Evolutionary conservation across 192 early-diverging fungal genomes (phyloP), one percentile per base, ranked within the genome.

Genomic region (Backusella australiensis): DNA sequence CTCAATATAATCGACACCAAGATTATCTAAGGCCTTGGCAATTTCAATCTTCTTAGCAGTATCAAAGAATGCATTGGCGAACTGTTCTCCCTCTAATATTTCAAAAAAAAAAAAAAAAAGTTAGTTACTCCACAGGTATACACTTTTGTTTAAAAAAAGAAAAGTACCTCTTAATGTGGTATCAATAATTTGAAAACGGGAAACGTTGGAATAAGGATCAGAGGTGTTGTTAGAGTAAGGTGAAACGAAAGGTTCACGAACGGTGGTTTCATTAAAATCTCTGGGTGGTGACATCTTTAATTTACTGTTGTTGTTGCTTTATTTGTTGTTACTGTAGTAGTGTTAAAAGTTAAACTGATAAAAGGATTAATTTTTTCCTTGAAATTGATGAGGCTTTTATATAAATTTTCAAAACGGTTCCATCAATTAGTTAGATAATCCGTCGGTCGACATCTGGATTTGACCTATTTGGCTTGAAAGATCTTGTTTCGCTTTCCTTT

Each of bases 1-100:
- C 81, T 99, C 98, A 65, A 99, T 93, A 88, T 99, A 99, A 82
- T 99, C 98, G 42, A 99, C 98, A 59, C 98, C 98, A 82, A 99
- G 94, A 17, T 93, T 94, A 80, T 99, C 98, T 8, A 99, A 89
- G 14, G 96, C 96, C 86, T 94, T 96, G 81, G 98, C 98, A 72
- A 99, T 98, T 79, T 96, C 95, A 75, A 99, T 94, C 89, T 99
- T 99, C 87, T 95, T 97, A 75, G 92, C 97, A 14, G 94, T 96
- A 77, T 94, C 93, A 72, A 99, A 99, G 86, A 98, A 98, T 65
- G 98, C 98, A 82, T 98, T 98, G 81, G 96, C 96, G 86, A 99
- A 99, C 85, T 99, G 98, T 84, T 99, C 98, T 35, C 98, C 98
- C 91, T 99, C 96, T 84, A 71, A 72, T 46, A 79, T 5, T 49